A percentile compares a stretch with the other conserved stretches of the same genome.
phyloP scores from a whole-genome alignment of 2,329 filamentous ascomycete species.

The Calonectria ilicicola region DNA sequence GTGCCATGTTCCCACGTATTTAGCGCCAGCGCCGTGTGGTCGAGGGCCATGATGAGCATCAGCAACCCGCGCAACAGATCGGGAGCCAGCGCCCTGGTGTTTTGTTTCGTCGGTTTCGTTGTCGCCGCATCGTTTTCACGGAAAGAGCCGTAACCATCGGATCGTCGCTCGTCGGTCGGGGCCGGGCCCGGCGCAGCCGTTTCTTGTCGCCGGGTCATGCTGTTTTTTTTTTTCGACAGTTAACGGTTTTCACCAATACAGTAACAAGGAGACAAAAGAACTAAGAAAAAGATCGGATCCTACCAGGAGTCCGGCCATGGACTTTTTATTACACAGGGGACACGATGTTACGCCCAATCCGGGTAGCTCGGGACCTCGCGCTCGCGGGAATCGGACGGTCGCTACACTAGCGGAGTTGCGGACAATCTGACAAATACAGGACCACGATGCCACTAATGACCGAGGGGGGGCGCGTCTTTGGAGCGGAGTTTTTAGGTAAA shows the following conservation, averaged over 20 bases:
- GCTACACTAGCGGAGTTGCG: constrained; percentile 4
- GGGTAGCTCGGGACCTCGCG: background rate
- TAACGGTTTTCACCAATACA: background rate
- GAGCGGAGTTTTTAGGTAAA: background rate
- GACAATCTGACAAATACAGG: constrained; percentile 1
- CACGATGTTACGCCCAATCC: background rate
- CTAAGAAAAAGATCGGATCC: background rate
- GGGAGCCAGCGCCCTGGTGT: constrained; percentile 53
- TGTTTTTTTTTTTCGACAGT: background rate
- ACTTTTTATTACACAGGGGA: background rate
- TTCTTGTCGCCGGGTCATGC: background rate
- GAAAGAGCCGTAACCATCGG: constrained; percentile 26
- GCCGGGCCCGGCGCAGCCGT: background rate
- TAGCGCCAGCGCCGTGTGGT: constrained; percentile 55
- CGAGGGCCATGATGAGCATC: constrained; percentile 59
- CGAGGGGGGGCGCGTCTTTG: background rate
- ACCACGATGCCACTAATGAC: background rate
- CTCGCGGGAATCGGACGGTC: background rate
- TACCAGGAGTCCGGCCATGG: background rate
- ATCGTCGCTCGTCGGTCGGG: background rate
- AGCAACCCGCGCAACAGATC: constrained; percentile 58
- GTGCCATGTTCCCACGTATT: constrained; percentile 56
- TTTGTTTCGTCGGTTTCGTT: constrained; percentile 27
- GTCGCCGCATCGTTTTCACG: background rate
- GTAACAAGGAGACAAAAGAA: background rate